These are phyloP conservation scores for Phoenix roebelenii DNA, from an alignment of 176 grass and related monocot genomes.

Conservation along the genomic window DNA sequence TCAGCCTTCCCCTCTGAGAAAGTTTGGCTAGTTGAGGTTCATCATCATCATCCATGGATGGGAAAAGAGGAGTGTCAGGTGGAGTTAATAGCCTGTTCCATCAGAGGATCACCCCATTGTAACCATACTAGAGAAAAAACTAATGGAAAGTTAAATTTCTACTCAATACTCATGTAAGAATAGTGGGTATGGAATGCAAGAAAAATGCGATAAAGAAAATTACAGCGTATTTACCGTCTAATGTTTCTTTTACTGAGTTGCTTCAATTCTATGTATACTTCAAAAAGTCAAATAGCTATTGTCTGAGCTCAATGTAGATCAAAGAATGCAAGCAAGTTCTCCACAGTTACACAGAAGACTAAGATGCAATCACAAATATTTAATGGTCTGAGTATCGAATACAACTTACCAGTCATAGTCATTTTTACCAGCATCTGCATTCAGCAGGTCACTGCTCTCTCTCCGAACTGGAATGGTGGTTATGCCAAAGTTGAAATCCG, in stretches of 20 bases:
- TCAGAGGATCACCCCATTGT: not conserved
- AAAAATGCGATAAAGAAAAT: no score
- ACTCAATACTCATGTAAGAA: no score
- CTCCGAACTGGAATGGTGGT: conserved; percentile 40
- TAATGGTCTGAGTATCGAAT: conserved; percentile 13
- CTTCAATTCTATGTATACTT: no score
- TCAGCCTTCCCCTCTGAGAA: conserved; percentile 56
- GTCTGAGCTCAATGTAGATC: no score
- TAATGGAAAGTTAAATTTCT: not conserved
- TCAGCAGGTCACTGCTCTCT: conserved; percentile 70
- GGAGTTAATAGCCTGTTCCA: conserved; percentile 75
- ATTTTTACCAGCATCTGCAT: conserved; percentile 72
- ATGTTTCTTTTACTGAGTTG: no score
- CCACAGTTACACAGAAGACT: no score
- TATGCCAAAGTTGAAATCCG: conserved; percentile 58
- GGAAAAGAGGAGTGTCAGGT: conserved; percentile 87
- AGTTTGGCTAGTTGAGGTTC: conserved; percentile 15
- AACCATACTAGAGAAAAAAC: not conserved
- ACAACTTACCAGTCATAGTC: conserved; percentile 87
- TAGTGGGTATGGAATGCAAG: no score
- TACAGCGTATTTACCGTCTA: no score
- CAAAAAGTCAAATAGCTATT: no score
- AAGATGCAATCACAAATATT: conserved; percentile 1
- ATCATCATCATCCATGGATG: conserved; percentile 68
- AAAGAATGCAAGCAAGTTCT: no score